A percentile compares a stretch with the other conserved stretches of the same genome.
phyloP scores from a whole-genome alignment of 1,284 basidiomycete species.

The Sporisorium reilianum region DNA sequence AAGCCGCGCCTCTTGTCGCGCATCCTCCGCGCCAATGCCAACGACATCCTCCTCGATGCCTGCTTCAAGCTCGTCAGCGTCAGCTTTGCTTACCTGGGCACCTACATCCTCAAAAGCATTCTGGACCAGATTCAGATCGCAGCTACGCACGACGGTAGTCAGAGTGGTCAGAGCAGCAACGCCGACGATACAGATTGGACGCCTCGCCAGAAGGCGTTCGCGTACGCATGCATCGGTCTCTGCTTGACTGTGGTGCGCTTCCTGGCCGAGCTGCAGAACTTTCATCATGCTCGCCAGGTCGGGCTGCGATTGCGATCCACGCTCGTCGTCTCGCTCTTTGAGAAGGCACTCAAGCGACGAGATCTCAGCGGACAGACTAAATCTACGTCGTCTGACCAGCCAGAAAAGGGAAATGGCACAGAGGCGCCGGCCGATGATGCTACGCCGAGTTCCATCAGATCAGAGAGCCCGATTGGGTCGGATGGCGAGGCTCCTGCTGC shows the following conservation, averaged over 20 bases:
- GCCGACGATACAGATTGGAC: conserved; percentile 26
- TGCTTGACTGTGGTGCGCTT: conserved; percentile 51
- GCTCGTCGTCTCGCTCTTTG: conserved; percentile 63
- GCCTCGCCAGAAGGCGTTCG: conserved; percentile 51
- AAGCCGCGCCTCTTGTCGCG: conserved; percentile 32
- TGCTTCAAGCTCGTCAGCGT: conserved; percentile 56
- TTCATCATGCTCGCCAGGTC: conserved; percentile 66
- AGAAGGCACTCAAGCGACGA: conserved; percentile 65
- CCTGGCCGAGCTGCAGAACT: conserved; percentile 59
- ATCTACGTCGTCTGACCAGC: not conserved
- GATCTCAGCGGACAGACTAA: conserved; percentile 51
- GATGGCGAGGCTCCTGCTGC: conserved; percentile 1
- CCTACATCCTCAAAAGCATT: conserved; percentile 54
- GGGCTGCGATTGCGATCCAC: conserved; percentile 64
- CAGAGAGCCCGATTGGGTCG: conserved; percentile 5
- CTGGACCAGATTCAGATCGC: conserved; percentile 46
- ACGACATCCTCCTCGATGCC: conserved; percentile 55
- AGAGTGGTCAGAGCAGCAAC: not conserved
- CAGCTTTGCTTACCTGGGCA: conserved; percentile 56
- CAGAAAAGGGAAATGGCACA: not conserved
- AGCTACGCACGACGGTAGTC: conserved; percentile 3
- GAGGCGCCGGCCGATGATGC: not conserved
- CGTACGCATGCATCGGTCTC: conserved; percentile 48
- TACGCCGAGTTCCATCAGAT: not conserved
- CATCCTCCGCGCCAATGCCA: conserved; percentile 53